Evolutionary conservation across 306 rosid genomes (phyloP).

Genomic region (Vigna angularis): DNA sequence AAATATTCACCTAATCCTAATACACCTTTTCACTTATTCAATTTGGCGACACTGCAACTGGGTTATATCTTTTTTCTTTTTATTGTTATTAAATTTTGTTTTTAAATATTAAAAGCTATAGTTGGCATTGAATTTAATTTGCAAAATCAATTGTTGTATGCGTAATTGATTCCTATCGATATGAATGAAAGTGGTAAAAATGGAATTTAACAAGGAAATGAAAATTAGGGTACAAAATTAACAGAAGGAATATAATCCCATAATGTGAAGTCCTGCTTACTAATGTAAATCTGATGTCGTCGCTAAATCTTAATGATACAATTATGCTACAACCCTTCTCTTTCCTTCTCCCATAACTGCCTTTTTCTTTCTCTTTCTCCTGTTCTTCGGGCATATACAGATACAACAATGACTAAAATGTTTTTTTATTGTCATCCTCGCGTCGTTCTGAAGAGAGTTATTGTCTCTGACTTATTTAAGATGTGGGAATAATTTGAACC

Average conservation of each 20-base stretch:
- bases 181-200: constrained; percentile 35
- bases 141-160: constrained; percentile 51
- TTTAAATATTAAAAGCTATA: no score
- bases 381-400: constrained; percentile 50
- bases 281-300: constrained; percentile 51
- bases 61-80: no score
- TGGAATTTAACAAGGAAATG: constrained; percentile 50
- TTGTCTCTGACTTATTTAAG: not conserved
- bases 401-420: constrained; percentile 62
- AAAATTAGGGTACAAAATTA: constrained; percentile 68
- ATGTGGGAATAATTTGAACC: constrained; percentile 8
- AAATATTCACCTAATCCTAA: no score
- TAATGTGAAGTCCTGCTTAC: constrained; percentile 49
- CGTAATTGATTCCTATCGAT: constrained; percentile 62
- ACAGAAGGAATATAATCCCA: constrained; percentile 50
- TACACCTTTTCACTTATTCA: no score
- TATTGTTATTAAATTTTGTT: no score
- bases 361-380: not conserved
- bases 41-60: no score
- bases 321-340: constrained; percentile 49
- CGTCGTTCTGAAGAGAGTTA: constrained; percentile 10
- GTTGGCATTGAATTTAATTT: constrained; percentile 30
- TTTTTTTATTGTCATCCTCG: not conserved
- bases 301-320: constrained; percentile 60
- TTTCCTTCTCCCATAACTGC: constrained; percentile 20